A percentile compares a stretch with the other conserved stretches of the same genome.
These are phyloP conservation scores for Pseudozyma sp. DNA, from an alignment of 1,284 basidiomycete genomes.

Conservation along the genomic window DNA sequence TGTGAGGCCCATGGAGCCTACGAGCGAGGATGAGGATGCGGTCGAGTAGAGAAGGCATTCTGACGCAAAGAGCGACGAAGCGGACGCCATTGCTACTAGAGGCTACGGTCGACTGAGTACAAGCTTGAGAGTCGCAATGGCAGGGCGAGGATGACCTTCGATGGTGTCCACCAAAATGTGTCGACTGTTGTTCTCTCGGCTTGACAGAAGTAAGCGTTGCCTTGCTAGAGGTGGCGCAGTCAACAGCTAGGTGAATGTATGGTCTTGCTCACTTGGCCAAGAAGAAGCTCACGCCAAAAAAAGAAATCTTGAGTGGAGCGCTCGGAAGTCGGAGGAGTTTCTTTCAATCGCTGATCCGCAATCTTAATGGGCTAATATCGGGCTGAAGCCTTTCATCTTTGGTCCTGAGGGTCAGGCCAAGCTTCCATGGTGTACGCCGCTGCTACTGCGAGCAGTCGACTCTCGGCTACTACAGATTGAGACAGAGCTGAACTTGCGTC, in stretches of 20 bases:
- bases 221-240: no score
- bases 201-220: no score
- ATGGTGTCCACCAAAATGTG: no score
- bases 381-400: not conserved
- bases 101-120: not conserved
- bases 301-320: slow-evolving; percentile 17
- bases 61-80: slow-evolving; percentile 47
- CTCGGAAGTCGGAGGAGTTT: slow-evolving; percentile 11
- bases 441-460: no score
- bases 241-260: no score
- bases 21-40: slow-evolving; percentile 47
- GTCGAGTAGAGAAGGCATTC: slow-evolving; percentile 58
- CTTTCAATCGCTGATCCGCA: not conserved
- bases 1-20: slow-evolving; percentile 51
- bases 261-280: not conserved
- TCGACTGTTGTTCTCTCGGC: no score
- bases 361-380: not conserved
- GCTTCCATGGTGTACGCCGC: no score
- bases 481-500: no score
- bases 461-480: no score
- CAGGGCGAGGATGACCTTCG: no score
- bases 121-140: not conserved
- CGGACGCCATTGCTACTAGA: slow-evolving; percentile 18
- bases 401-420: not conserved
- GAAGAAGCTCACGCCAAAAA: slow-evolving; percentile 2